Percentiles rank a stretch among this genome's conserved stretches.
phyloP scores from a whole-genome alignment of 2,329 filamentous ascomycete species.

The Phoma sp. region DNA sequence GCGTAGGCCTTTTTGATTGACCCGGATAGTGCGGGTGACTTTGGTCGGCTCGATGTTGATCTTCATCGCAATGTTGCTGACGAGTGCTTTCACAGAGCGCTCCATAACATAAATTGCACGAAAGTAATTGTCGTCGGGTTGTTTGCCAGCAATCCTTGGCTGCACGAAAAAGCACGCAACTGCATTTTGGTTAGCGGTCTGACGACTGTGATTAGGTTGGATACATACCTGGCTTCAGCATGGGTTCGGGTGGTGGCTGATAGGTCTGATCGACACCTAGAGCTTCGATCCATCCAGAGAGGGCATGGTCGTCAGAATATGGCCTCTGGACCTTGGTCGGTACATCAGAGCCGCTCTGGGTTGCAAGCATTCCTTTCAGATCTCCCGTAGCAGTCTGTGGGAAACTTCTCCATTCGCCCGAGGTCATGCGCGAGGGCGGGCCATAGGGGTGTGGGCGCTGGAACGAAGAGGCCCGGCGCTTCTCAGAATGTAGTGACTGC shows the following conservation, averaged over 20 bases:
- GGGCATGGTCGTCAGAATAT: slow-evolving; percentile 66
- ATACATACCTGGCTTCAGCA: slow-evolving; percentile 66
- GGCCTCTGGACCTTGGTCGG: slow-evolving; percentile 62
- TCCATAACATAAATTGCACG: slow-evolving; percentile 85
- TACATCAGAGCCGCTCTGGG: slow-evolving; percentile 56
- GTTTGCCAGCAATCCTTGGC: slow-evolving; percentile 58
- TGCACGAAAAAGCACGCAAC: slow-evolving; percentile 90
- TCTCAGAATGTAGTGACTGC: slow-evolving; percentile 52
- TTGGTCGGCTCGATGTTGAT: slow-evolving; percentile 77
- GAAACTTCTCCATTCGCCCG: slow-evolving; percentile 65
- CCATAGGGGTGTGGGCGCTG: slow-evolving; percentile 54
- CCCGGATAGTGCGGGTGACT: slow-evolving; percentile 73
- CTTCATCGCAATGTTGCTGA: slow-evolving; percentile 75
- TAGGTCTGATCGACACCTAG: slow-evolving; percentile 89
- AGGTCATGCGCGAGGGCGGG: slow-evolving; percentile 53
- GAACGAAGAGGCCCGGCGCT: slow-evolving; percentile 51
- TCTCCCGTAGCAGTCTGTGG: slow-evolving; percentile 62
- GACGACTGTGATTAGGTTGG: slow-evolving; percentile 7
- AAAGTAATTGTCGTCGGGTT: slow-evolving; percentile 70
- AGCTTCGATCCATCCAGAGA: slow-evolving; percentile 88
- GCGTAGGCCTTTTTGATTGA: slow-evolving; percentile 76
- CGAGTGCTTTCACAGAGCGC: slow-evolving; percentile 76
- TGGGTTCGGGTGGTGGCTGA: slow-evolving; percentile 75
- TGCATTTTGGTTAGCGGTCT: slow-evolving; percentile 49
- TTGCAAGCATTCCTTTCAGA: slow-evolving; percentile 51